Conservation (phyloP, 371 early-diverging fungal species). For the Aphelidium insulamus region DNA sequence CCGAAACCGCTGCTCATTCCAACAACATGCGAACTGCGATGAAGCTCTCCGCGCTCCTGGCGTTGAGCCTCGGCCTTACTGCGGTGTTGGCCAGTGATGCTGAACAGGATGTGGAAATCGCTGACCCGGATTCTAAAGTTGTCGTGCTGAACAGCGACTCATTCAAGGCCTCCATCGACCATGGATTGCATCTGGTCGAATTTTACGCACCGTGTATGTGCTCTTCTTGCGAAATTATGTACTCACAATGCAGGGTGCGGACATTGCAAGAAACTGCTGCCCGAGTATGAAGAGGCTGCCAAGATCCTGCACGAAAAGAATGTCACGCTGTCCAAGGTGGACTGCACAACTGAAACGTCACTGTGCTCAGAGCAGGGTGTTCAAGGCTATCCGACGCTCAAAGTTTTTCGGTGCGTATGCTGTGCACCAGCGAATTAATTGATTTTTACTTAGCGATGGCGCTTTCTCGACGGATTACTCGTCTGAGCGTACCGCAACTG, state of each 20-base stretch:
- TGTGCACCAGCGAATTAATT: not conserved
- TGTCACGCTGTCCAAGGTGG: conserved; percentile 73
- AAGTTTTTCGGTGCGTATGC: conserved; percentile 34
- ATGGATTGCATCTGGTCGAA: conserved; percentile 64
- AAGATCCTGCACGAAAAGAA: conserved; percentile 37
- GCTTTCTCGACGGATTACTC: conserved; percentile 46
- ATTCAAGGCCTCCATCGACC: conserved; percentile 33
- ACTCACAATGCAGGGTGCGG: conserved; percentile 67
- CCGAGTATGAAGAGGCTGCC: conserved; percentile 79
- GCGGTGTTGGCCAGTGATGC: no score
- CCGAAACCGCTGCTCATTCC: no score
- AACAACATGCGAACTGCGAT: no score
- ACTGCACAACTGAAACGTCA: conserved; percentile 68
- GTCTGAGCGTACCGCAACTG: conserved; percentile 57
- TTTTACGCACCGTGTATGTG: conserved; percentile 64
- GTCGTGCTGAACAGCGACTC: conserved; percentile 33
- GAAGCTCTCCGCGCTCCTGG: no score
- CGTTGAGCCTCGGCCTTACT: no score
- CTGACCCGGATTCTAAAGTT: conserved; percentile 33
- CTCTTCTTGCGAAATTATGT: not conserved
- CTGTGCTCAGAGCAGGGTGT: conserved; percentile 58
- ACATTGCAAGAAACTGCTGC: conserved; percentile 79
- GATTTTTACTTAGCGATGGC: conserved; percentile 22
- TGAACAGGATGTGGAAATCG: no score
- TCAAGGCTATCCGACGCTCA: conserved; percentile 81